A percentile compares a stretch with the other conserved stretches of the same genome.
These are phyloP conservation scores for Metschnikowia proteae DNA, from an alignment of 805 yeast genomes.

Conservation along the genomic window DNA sequence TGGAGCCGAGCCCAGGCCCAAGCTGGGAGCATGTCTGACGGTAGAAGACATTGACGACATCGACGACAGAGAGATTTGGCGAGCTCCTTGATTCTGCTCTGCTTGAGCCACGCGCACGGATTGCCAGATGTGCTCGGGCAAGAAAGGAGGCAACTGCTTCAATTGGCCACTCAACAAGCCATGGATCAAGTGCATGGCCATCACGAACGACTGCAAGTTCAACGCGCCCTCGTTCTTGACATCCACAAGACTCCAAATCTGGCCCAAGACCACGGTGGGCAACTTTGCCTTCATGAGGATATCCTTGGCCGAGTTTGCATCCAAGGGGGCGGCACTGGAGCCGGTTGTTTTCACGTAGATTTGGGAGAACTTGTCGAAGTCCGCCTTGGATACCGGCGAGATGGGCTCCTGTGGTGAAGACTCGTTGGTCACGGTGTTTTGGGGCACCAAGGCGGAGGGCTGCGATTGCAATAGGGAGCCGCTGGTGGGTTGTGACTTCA, in stretches of 20 bases:
- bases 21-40: slow-evolving; percentile 23
- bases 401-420: slow-evolving; percentile 20
- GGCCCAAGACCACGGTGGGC: slow-evolving; percentile 72
- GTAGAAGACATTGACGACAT: slow-evolving; percentile 35
- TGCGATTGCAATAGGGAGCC: slow-evolving; percentile 39
- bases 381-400: slow-evolving; percentile 48
- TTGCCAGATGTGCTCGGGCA: slow-evolving; percentile 40
- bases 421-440: slow-evolving; percentile 32
- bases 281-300: slow-evolving; percentile 87
- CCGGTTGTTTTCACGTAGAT: slow-evolving; percentile 66
- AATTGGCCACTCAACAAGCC: slow-evolving; percentile 65
- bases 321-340: slow-evolving; percentile 52
- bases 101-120: slow-evolving; percentile 35
- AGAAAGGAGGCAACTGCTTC: slow-evolving; percentile 48
- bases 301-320: slow-evolving; percentile 77
- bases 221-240: slow-evolving; percentile 69
- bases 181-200: slow-evolving; percentile 95
- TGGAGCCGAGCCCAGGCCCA: slow-evolving; percentile 14
- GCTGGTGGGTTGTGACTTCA: slow-evolving; percentile 36
- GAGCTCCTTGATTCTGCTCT: slow-evolving; percentile 22
- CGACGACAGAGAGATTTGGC: slow-evolving; percentile 32
- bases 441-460: slow-evolving; percentile 36
- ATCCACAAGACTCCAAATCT: slow-evolving; percentile 88
- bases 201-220: slow-evolving; percentile 69
- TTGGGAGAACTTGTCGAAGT: slow-evolving; percentile 60